Percentiles rank a stretch among this genome's conserved stretches.
Evolutionary conservation across 2,329 filamentous ascomycete species (phyloP).

Genomic region (Emergomyces pasteurianus): DNA sequence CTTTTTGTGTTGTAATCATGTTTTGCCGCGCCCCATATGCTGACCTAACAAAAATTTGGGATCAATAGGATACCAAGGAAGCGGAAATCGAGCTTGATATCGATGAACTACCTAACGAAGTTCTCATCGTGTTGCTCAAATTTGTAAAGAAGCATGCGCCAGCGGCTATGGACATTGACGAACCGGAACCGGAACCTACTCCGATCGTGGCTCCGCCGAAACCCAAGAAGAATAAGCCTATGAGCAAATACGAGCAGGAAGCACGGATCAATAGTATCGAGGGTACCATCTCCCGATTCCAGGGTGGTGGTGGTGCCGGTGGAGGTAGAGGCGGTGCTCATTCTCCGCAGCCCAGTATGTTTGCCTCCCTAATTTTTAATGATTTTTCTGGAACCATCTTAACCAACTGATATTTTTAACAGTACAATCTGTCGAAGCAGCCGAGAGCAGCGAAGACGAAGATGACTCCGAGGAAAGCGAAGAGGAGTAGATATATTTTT

Average conservation of each 20-base stretch:
- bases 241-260: conserved; percentile 41
- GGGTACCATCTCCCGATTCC: conserved; percentile 35
- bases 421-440: conserved; percentile 30
- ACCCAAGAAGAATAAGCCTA: conserved; percentile 41
- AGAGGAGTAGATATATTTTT: conserved; percentile 29
- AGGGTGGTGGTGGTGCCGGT: conserved; percentile 27
- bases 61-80: conserved; percentile 29
- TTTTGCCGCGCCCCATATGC: neutral
- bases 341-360: conserved; percentile 28
- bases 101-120: conserved; percentile 37
- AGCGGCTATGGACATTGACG: conserved; percentile 32
- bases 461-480: conserved; percentile 40
- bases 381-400: too few relatives aligned
- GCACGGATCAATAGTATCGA: conserved; percentile 38
- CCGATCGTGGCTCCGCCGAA: conserved; percentile 28
- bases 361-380: neutral
- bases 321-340: conserved; percentile 19
- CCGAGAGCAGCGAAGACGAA: conserved; percentile 37
- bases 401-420: neutral
- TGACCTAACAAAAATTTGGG: conserved; percentile 7
- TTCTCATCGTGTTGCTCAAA: conserved; percentile 33
- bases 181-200: conserved; percentile 21
- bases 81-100: conserved; percentile 39
- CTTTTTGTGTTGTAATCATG: neutral
- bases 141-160: conserved; percentile 38